Evolutionary conservation across 2,329 filamentous ascomycete species (phyloP), one percentile per base, ranked within the genome.

Genomic region (Beauveria sp.): DNA sequence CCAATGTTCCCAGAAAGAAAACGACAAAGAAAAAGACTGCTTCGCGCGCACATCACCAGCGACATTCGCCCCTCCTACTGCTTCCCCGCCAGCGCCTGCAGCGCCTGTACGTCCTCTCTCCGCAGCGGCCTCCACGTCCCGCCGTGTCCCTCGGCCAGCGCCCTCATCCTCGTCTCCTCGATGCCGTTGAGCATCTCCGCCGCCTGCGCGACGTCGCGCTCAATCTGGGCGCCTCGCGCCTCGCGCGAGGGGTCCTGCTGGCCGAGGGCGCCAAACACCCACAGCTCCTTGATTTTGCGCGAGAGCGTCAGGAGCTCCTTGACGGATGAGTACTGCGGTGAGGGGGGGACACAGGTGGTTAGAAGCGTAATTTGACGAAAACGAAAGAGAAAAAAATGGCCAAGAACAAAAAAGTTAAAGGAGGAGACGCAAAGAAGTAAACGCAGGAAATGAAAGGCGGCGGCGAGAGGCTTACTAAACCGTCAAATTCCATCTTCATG

Each of bases 401-500:
- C 9, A 30, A 30, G 28, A 0, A 30, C 28, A 30, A 28, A 10
- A 30, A 30, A 30, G 2, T 3, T 3, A 30, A 12, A 24, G n/a
- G 18, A 44, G 26, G 16, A 52, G 26, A 43, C 3, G 12, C 3
- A 26, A 7, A 43, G 16, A 0, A 34, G 5, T 5, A 34, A 34
- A 34, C 4, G 34, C 34, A 37, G 34, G 12, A 37, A 14, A 37
- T 5, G 30, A 1, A 6, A 10, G 12, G 34, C 12, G 34, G 12
- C 34, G 37, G 37, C 20, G 12, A 22, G 24, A 0, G 43, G 61
- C 69, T 30, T 62, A 77, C 76, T 18, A 79, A 66, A 3, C 74
- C 74, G 60, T 79, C 76, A 55, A 79, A 79, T 57, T 78, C 76
- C 66, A 76, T 74, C 67, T 76, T 75, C 70, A 78, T 77, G 43